phyloP scores from a whole-genome alignment of 495 filamentous ascomycete species.

The Parachaetomium inaequale region DNA sequence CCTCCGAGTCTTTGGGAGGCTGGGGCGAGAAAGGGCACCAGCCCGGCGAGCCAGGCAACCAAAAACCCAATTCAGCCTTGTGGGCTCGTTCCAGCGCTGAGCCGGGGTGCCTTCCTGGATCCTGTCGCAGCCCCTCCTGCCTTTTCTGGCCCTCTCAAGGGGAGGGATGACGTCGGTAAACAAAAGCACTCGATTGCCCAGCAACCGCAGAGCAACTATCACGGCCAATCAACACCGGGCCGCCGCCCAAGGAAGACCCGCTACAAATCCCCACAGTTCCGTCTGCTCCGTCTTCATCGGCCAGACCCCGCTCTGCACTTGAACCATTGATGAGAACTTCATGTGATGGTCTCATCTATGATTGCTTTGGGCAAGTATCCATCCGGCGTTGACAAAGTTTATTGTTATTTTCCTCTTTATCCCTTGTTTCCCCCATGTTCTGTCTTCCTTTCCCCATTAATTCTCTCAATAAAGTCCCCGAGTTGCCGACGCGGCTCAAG shows the following conservation, averaged over 20 bases:
- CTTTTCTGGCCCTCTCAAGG: not conserved
- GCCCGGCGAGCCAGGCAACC: not conserved
- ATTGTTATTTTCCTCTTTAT: too few species aligned
- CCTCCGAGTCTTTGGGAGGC: not conserved
- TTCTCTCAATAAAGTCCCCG: not conserved
- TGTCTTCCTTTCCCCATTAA: not conserved
- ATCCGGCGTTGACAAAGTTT: too few species aligned
- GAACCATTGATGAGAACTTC: too few species aligned
- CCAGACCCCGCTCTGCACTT: too few species aligned
- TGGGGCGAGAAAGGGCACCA: not conserved
- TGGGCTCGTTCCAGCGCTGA: not conserved
- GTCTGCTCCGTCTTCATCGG: too few species aligned
- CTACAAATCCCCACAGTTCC: not conserved
- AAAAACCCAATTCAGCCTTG: not conserved
- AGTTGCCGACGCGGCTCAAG: not conserved
- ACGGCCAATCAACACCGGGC: not conserved
- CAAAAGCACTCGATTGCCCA: conserved; percentile 7
- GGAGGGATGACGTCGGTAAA: conserved; percentile 24
- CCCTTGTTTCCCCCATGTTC: not conserved
- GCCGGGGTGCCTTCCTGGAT: not conserved
- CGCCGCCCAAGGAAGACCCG: too few species aligned
- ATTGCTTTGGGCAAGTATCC: too few species aligned
- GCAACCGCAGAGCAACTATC: conserved; percentile 16
- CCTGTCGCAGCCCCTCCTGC: not conserved
- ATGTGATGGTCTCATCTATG: too few species aligned